phyloP scores from a whole-genome alignment of 202 grass and related monocot genomes.

The Brachypodium distachyon region DNA sequence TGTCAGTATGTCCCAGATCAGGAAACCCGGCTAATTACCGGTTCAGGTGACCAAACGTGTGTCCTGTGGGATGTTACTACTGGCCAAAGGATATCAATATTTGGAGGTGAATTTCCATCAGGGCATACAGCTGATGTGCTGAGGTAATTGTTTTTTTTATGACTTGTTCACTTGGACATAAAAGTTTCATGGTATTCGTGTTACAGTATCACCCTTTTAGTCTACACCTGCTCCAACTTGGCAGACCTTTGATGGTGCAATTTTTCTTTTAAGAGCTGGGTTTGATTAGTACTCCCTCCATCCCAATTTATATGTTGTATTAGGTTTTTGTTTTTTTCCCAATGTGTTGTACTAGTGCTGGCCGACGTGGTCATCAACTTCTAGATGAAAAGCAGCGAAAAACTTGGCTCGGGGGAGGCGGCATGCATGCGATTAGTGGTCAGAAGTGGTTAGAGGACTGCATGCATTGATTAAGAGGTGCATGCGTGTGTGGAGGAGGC shows the following conservation, averaged over 20 bases:
- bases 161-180: background rate
- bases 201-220: background rate
- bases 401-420: no score
- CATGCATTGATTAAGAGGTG: no score
- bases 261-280: background rate
- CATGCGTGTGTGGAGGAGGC: no score
- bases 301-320: no score
- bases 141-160: constrained; percentile 41
- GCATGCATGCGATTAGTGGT: no score
- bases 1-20: constrained; percentile 96
- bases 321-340: no score
- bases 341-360: no score
- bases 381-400: no score
- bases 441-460: no score
- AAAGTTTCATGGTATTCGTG: background rate
- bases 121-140: constrained; percentile 93
- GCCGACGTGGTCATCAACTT: no score
- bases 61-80: constrained; percentile 93
- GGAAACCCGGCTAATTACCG: constrained; percentile 79
- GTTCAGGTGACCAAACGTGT: constrained; percentile 92
- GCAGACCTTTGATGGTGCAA: background rate
- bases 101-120: constrained; percentile 99
- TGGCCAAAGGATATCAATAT: constrained; percentile 89
- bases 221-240: background rate
- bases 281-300: constrained; percentile 11